Percentiles rank a stretch among this genome's conserved stretches.
Evolutionary conservation across 1,284 basidiomycete species (phyloP).

Genomic region (Cryptococcus wingfieldii): DNA sequence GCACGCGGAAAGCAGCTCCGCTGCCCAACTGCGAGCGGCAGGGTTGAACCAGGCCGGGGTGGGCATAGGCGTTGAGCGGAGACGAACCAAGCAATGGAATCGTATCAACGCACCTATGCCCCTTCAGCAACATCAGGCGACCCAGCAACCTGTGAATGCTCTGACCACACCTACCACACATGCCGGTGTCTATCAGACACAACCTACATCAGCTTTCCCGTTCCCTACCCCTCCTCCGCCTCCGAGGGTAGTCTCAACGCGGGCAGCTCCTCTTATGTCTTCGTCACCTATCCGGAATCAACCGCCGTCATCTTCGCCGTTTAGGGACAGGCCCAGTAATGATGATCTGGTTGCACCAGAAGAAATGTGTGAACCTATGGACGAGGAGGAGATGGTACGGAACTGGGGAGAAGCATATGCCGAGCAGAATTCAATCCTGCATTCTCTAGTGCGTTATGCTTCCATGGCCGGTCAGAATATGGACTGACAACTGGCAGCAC

Average conservation of each 20-base stretch:
- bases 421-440: slow-evolving; percentile 27
- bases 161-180: not conserved
- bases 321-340: slow-evolving; percentile 9
- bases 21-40: slow-evolving; percentile 1
- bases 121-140: not conserved
- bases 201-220: not conserved
- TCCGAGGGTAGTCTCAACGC: not conserved
- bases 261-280: slow-evolving; percentile 19
- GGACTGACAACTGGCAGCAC: not conserved
- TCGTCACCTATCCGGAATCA: slow-evolving; percentile 32
- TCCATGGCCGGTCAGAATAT: not conserved
- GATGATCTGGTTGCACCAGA: not conserved
- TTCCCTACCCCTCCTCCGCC: slow-evolving; percentile 1
- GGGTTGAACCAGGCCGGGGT: not conserved
- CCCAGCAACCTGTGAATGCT: not conserved
- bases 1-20: slow-evolving; percentile 9
- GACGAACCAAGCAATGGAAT: slow-evolving; percentile 34
- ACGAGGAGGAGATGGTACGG: slow-evolving; percentile 26
- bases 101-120: slow-evolving; percentile 18
- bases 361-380: slow-evolving; percentile 8
- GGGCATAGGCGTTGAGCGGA: slow-evolving; percentile 20
- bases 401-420: slow-evolving; percentile 37
- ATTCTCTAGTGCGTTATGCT: slow-evolving; percentile 23
- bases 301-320: slow-evolving; percentile 26
- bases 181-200: not conserved